Conservation (phyloP, 805 yeast genomes). For the Yarrowia porcina region DNA sequence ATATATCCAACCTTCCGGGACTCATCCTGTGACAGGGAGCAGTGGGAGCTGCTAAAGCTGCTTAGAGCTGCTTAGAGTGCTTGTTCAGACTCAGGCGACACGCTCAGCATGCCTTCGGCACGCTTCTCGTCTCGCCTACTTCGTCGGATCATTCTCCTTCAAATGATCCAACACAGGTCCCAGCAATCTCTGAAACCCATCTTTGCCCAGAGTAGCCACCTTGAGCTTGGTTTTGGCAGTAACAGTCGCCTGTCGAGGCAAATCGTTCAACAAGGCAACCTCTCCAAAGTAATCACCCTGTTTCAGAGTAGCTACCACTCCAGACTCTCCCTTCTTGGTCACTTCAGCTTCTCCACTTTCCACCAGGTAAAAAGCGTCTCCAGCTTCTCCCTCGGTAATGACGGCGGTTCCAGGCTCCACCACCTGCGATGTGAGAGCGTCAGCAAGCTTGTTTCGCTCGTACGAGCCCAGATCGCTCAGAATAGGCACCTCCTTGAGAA, state of each 20-base stretch:
- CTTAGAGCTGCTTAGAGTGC: too few relatives aligned
- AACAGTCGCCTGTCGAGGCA: slow-evolving; percentile 93
- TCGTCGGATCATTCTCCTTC: slow-evolving; percentile 76
- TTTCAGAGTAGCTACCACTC: slow-evolving; percentile 55
- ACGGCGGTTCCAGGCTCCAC: slow-evolving; percentile 70
- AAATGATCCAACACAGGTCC: slow-evolving; percentile 93
- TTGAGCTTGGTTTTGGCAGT: slow-evolving; percentile 69
- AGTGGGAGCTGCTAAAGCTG: too few relatives aligned
- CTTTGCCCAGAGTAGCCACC: slow-evolving; percentile 88
- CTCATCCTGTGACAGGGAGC: too few relatives aligned
- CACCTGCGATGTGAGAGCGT: slow-evolving; percentile 79
- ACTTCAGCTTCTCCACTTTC: slow-evolving; percentile 84
- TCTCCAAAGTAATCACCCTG: slow-evolving; percentile 97
- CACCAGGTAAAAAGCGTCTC: slow-evolving; percentile 69
- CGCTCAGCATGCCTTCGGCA: too few relatives aligned
- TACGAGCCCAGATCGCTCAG: slow-evolving; percentile 67
- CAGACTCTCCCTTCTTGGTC: slow-evolving; percentile 51
- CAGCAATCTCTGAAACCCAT: slow-evolving; percentile 87
- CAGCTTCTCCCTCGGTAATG: slow-evolving; percentile 81
- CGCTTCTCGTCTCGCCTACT: too few relatives aligned
- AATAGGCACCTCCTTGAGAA: slow-evolving; percentile 81
- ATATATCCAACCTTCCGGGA: too few relatives aligned
- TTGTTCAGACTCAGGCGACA: too few relatives aligned
- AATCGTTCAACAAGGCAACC: slow-evolving; percentile 84
- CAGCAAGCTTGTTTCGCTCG: slow-evolving; percentile 89